These are phyloP conservation scores for Straminergon stramineum DNA, from an alignment of 225 moss, liverwort and hornwort species.

Conservation along the genomic window DNA sequence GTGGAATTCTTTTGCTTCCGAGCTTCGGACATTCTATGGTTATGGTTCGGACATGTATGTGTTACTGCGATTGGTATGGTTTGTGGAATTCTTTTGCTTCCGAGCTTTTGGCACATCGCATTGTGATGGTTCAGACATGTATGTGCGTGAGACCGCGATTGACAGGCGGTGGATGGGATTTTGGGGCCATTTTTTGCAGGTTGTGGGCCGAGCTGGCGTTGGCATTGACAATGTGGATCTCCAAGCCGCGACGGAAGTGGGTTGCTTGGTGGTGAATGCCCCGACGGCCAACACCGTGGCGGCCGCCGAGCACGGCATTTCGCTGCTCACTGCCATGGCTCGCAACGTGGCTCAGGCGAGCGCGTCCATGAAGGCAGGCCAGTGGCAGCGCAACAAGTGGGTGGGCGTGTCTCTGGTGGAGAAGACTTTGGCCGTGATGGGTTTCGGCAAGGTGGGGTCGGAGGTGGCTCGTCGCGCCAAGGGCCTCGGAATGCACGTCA, in stretches of 20 bases:
- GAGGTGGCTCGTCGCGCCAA: slow-evolving; percentile 88
- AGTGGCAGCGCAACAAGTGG: slow-evolving; percentile 89
- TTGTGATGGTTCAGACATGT: background rate
- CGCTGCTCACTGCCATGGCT: slow-evolving; percentile 71
- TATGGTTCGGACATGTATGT: background rate
- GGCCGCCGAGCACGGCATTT: slow-evolving; percentile 92
- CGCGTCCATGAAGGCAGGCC: slow-evolving; percentile 82
- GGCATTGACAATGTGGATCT: slow-evolving; percentile 98
- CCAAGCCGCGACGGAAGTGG: slow-evolving; percentile 96
- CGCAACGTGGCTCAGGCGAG: slow-evolving; percentile 93
- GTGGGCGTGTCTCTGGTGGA: slow-evolving; percentile 94
- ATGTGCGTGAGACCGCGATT: background rate
- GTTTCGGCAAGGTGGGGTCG: slow-evolving; percentile 95
- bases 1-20: background rate
- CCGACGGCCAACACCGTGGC: slow-evolving; percentile 98
- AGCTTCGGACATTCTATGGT: background rate
- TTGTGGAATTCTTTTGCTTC: background rate
- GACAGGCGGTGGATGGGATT: background rate
- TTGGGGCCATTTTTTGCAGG: slow-evolving; percentile 7
- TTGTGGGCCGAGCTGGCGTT: slow-evolving; percentile 91
- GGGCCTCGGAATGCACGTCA: slow-evolving; percentile 83
- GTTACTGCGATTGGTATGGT: background rate
- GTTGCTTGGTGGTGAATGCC: slow-evolving; percentile 94
- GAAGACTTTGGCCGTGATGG: slow-evolving; percentile 91
- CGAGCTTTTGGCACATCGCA: background rate